Evolutionary conservation across 257 asterid genomes (phyloP), one percentile per base, ranked within the genome.

Genomic region (Solanum ahanhuiri): DNA sequence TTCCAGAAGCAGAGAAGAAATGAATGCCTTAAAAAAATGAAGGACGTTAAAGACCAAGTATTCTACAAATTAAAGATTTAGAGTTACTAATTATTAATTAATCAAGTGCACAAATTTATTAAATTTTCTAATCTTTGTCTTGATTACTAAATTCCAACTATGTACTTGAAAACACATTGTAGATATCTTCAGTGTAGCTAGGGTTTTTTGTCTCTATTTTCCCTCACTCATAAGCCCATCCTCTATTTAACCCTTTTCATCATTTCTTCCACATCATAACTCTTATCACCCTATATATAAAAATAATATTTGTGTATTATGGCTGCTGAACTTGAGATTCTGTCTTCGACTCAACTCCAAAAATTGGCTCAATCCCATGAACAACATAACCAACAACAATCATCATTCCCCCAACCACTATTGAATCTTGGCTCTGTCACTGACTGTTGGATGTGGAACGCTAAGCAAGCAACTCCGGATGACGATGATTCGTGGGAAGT

Each of bases 401-500:
- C 2, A 5, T 69, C 12, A 30, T 79, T 4, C 2, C 81, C 10
- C 28, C 45, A 48, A 17, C 57, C 37, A 6, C 87, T 23, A 54
- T 54, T 64, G n/a, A 3, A 31, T 10, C 0, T 39, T 48, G 34
- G 31, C 41, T 75, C 64, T 20, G 18, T n/a, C 37, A 22, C 22
- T 15, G 77, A 41, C 12, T 34, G 5, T 28, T 84, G 73, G 86
- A 90, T 92, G 92, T 85, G 90, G 92, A 91, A 84, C 91, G 69
- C 90, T 35, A 88, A 83, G 43, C 39, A 79, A 79, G 33, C 23
- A 77, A 41, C 23, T 77, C 64, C 25, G 34, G 92, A 92, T 4
- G 94, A 91, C 2, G 93, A 92, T 2, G 94, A 93, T n/a, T 93
- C 98, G 0, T 94, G 98, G 98, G 95, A 93, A 79, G 90, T 92